Percentiles rank a stretch among this genome's conserved stretches.
Conservation (phyloP, 257 asterid species). For the Salvia splendens region DNA sequence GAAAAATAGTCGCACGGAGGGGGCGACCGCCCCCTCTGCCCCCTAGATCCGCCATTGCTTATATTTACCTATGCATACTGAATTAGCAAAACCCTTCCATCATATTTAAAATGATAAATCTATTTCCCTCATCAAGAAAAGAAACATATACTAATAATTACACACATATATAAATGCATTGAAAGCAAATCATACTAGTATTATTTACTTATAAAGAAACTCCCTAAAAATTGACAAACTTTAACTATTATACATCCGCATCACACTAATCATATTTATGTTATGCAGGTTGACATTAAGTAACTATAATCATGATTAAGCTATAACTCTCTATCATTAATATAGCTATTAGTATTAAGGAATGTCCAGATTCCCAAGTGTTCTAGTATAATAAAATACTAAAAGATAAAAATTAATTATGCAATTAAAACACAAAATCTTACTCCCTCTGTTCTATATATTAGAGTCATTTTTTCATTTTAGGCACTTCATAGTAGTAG, state of each 20-base stretch:
- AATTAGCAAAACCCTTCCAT: too few relatives aligned
- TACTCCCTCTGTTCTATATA: too few relatives aligned
- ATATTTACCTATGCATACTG: too few relatives aligned
- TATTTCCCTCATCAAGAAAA: background rate
- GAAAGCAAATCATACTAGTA: background rate
- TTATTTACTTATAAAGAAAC: background rate
- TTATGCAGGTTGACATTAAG: background rate
- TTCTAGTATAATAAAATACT: background rate
- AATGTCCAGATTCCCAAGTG: background rate
- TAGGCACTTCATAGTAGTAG: too few relatives aligned
- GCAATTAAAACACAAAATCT: background rate
- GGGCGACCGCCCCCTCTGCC: too few relatives aligned
- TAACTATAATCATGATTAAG: background rate
- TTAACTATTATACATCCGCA: background rate
- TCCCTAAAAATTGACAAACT: background rate
- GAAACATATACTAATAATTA: background rate
- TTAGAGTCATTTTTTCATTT: too few relatives aligned
- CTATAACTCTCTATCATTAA: background rate
- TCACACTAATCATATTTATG: slow-evolving; percentile 16
- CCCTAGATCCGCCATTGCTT: too few relatives aligned
- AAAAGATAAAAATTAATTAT: background rate
- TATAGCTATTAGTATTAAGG: background rate
- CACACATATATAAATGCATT: background rate
- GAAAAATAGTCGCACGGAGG: too few relatives aligned
- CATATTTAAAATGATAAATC: background rate